These are phyloP conservation scores for Cercophora samala DNA, from an alignment of 495 filamentous ascomycete species.

Conservation along the genomic window DNA sequence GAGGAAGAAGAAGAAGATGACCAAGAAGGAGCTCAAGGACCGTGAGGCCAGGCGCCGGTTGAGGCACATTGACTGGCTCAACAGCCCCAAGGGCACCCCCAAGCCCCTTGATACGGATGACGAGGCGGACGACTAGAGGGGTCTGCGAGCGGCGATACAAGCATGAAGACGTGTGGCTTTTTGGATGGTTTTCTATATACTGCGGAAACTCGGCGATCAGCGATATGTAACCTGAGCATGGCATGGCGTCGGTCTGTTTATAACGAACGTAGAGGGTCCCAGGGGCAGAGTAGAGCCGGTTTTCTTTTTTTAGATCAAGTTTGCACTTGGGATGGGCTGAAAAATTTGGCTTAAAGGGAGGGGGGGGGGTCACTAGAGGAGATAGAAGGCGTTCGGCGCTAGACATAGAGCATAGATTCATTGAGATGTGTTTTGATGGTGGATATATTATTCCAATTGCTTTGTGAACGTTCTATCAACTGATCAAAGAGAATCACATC, in stretches of 20 bases:
- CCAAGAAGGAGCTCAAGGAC: conserved; percentile 91
- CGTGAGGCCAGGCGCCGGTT: conserved; percentile 80
- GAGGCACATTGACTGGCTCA: conserved; percentile 94
- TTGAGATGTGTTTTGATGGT: neutral
- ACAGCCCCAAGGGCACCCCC: conserved; percentile 73
- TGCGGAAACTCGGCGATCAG: neutral
- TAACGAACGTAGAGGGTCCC: neutral
- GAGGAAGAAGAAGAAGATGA: conserved; percentile 97
- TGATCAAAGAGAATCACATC: neutral
- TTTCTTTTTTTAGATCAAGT: neutral
- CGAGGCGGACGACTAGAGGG: conserved; percentile 50
- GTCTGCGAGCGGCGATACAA: neutral
- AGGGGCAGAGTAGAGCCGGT: neutral
- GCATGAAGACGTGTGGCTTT: neutral
- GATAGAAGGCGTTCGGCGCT: neutral
- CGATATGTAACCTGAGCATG: neutral
- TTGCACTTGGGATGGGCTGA: neutral
- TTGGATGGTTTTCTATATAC: neutral
- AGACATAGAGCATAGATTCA: neutral
- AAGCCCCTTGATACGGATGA: conserved; percentile 77
- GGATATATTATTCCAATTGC: neutral
- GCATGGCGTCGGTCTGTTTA: conserved; percentile 6
- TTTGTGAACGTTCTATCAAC: too few relatives aligned
- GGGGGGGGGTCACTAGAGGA: neutral
- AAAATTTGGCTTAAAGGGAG: neutral